These are phyloP conservation scores for Monilinia polystroma DNA, from an alignment of 2,329 filamentous ascomycete species.

Conservation along the genomic window DNA sequence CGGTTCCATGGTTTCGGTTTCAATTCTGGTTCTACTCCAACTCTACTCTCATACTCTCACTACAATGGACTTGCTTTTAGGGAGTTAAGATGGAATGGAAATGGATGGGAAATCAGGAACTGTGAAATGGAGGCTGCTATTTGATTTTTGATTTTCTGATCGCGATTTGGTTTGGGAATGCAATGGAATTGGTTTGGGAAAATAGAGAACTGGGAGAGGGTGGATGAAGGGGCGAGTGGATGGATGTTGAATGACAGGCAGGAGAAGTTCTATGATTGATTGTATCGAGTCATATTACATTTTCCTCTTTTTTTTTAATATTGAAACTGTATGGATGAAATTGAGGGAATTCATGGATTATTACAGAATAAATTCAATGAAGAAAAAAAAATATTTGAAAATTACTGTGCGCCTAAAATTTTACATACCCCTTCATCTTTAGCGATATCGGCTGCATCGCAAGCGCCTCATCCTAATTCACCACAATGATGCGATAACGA, in stretches of 20 bases:
- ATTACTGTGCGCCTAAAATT: neutral
- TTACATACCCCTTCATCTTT: slow-evolving; percentile 8
- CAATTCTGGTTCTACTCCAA: slow-evolving; percentile 4
- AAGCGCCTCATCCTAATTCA: neutral
- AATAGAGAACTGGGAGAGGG: slow-evolving; percentile 1
- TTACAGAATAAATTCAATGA: neutral
- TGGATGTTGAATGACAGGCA: neutral
- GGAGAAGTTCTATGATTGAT: slow-evolving; percentile 7
- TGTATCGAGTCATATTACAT: slow-evolving; percentile 9
- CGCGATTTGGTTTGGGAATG: slow-evolving; percentile 11
- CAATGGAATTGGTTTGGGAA: neutral
- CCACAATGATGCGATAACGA: no score
- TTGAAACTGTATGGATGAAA: neutral
- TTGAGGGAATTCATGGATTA: neutral
- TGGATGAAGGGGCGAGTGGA: neutral
- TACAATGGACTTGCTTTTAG: slow-evolving; percentile 11
- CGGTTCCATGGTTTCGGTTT: slow-evolving; percentile 6
- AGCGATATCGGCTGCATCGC: neutral
- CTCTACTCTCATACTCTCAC: slow-evolving; percentile 17
- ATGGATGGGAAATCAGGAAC: slow-evolving; percentile 3
- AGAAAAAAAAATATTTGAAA: neutral
- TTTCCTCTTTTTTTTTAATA: neutral
- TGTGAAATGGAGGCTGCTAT: slow-evolving; percentile 1
- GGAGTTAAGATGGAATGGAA: slow-evolving; percentile 12
- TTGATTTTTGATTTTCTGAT: slow-evolving; percentile 13